A percentile compares a stretch with the other conserved stretches of the same genome.
Evolutionary conservation across 768 basidiomycete genomes (phyloP).

Genomic region (Boletus fagicola): DNA sequence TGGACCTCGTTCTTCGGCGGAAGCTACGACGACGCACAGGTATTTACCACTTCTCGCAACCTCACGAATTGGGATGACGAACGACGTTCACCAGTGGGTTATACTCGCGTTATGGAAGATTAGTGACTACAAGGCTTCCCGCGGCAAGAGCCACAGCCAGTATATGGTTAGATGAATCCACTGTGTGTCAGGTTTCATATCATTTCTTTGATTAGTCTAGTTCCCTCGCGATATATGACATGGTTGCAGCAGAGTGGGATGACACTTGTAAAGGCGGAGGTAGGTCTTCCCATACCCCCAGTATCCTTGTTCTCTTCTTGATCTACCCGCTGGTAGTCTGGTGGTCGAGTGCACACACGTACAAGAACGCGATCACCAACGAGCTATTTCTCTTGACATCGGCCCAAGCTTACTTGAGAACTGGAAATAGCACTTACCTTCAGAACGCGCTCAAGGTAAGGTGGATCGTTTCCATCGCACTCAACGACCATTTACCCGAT

Average conservation of each 20-base stretch:
- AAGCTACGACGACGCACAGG: constrained; percentile 54
- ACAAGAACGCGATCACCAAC: constrained; percentile 65
- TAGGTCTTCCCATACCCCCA: constrained; percentile 7
- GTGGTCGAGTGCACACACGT: constrained; percentile 54
- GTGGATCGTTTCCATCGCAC: neutral
- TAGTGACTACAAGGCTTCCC: constrained; percentile 46
- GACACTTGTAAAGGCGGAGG: constrained; percentile 51
- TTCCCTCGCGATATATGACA: constrained; percentile 48
- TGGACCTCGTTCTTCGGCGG: constrained; percentile 47
- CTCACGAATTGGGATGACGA: neutral
- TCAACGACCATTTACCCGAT: neutral
- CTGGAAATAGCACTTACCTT: constrained; percentile 40
- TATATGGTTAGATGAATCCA: constrained; percentile 22
- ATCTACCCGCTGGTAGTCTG: constrained; percentile 38
- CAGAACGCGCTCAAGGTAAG: constrained; percentile 47
- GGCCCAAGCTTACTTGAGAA: constrained; percentile 44
- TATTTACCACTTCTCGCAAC: constrained; percentile 19
- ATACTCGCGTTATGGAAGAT: constrained; percentile 59
- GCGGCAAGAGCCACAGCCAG: constrained; percentile 29
- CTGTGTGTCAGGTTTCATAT: constrained; percentile 30
- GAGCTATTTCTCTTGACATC: constrained; percentile 53
- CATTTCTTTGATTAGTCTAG: constrained; percentile 37
- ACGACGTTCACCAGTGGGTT: constrained; percentile 43
- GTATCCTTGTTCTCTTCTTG: neutral
- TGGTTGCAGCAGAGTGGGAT: constrained; percentile 53